phyloP scores from a whole-genome alignment of 2,329 filamentous ascomycete genomes.

The Fusarium sp. region DNA sequence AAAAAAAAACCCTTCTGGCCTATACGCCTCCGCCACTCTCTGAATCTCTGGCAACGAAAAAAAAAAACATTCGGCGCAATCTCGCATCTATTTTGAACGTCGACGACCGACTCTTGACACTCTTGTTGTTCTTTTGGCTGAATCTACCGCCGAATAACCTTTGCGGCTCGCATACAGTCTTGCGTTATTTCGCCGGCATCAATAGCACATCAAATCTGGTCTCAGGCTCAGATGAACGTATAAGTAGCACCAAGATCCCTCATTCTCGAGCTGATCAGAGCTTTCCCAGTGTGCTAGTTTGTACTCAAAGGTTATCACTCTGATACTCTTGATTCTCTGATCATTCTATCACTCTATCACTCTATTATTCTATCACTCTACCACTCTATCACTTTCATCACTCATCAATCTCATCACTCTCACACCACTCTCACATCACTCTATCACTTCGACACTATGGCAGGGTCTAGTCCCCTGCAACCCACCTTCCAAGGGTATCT shows the following conservation, averaged over 20 bases:
- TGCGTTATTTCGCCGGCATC: too few relatives aligned
- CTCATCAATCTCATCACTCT: conserved; percentile 12
- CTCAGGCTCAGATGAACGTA: too few relatives aligned
- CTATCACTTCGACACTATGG: conserved; percentile 36
- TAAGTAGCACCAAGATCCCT: too few relatives aligned
- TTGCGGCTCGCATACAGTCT: too few relatives aligned
- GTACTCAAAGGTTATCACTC: too few relatives aligned
- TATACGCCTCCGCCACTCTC: not conserved
- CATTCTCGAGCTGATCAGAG: too few relatives aligned
- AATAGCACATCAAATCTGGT: too few relatives aligned
- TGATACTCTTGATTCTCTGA: not conserved
- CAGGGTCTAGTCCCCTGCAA: conserved; percentile 53
- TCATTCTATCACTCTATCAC: not conserved
- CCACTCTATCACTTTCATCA: too few relatives aligned
- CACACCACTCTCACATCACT: not conserved
- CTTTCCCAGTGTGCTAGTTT: too few relatives aligned
- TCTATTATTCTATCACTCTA: not conserved
- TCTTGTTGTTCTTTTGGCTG: too few relatives aligned
- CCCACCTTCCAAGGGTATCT: conserved; percentile 76
- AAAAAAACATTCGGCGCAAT: not conserved
- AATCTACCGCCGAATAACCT: too few relatives aligned
- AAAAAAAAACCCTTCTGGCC: too few relatives aligned
- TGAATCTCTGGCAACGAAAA: not conserved
- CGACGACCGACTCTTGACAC: not conserved
- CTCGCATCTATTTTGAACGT: not conserved